phyloP scores from a whole-genome alignment of 2,329 filamentous ascomycete genomes.

The Purpureocillium takamizusanense region DNA sequence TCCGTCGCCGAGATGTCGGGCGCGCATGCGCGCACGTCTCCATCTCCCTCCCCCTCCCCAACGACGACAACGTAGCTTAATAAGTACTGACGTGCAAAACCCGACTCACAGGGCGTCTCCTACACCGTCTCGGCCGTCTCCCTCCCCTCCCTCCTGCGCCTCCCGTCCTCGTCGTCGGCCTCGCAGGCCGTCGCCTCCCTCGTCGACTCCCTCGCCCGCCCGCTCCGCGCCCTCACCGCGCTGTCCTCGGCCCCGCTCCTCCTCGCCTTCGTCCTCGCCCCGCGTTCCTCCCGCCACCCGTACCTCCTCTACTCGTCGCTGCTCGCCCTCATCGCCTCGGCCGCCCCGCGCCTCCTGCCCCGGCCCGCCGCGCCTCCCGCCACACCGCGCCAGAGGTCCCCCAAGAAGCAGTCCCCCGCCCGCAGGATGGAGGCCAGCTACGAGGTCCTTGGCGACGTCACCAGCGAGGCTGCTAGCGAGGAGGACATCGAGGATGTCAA shows the following conservation, averaged over 20 bases:
- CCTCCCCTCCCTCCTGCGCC: slow-evolving; percentile 69
- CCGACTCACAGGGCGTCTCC: slow-evolving; percentile 87
- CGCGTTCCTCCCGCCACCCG: slow-evolving; percentile 67
- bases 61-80: too few relatives aligned
- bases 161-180: slow-evolving; percentile 66
- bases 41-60: neutral
- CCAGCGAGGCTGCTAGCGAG: slow-evolving; percentile 38
- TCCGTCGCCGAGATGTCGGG: neutral
- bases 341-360: slow-evolving; percentile 40
- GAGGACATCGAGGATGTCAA: slow-evolving; percentile 47
- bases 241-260: slow-evolving; percentile 64
- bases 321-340: slow-evolving; percentile 53
- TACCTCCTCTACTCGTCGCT: slow-evolving; percentile 82
- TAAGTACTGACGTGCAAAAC: too few relatives aligned
- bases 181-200: slow-evolving; percentile 63
- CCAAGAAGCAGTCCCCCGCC: slow-evolving; percentile 20
- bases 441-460: slow-evolving; percentile 53
- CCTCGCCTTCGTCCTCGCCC: slow-evolving; percentile 70
- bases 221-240: slow-evolving; percentile 58
- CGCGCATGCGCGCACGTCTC: neutral
- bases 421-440: slow-evolving; percentile 61
- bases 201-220: slow-evolving; percentile 50
- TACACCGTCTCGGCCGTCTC: slow-evolving; percentile 73
- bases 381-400: slow-evolving; percentile 13
- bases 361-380: slow-evolving; percentile 17